Conservation (phyloP, 768 basidiomycete species). For the Pleurotus tuber-regium region DNA sequence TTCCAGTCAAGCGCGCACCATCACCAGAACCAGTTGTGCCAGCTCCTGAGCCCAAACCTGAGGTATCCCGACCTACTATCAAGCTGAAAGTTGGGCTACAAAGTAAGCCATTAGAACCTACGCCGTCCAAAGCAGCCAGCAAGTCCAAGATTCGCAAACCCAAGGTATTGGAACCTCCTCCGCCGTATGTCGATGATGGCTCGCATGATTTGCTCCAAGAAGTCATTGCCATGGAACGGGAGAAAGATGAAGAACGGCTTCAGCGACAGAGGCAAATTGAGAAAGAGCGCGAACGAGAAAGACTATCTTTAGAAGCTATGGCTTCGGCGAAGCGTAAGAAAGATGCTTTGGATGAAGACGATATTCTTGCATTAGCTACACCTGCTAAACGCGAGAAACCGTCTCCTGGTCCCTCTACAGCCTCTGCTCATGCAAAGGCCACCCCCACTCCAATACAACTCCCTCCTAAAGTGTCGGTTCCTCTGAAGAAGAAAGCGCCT, state of each 20-base stretch:
- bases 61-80: constrained; percentile 46
- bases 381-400: constrained; percentile 59
- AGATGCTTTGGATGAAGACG: constrained; percentile 47
- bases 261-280: constrained; percentile 46
- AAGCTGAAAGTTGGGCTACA: constrained; percentile 61
- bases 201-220: constrained; percentile 79
- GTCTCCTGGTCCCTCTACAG: constrained; percentile 34
- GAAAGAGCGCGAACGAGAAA: constrained; percentile 40
- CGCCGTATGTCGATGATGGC: constrained; percentile 76
- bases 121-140: constrained; percentile 29
- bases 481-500: constrained; percentile 16
- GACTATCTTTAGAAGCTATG: constrained; percentile 43
- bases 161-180: constrained; percentile 49
- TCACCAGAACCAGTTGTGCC: constrained; percentile 19
- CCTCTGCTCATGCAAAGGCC: constrained; percentile 23
- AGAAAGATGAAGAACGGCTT: constrained; percentile 44
- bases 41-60: constrained; percentile 28
- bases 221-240: constrained; percentile 75
- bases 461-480: constrained; percentile 22
- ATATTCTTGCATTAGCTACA: constrained; percentile 58
- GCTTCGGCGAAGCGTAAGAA: neutral
- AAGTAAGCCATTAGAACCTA: constrained; percentile 25
- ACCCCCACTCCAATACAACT: constrained; percentile 14
- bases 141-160: constrained; percentile 42
- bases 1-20: constrained; percentile 1